Evolutionary conservation across 1,284 basidiomycete species (phyloP).

Genomic region (Ceratobasidium sp.): DNA sequence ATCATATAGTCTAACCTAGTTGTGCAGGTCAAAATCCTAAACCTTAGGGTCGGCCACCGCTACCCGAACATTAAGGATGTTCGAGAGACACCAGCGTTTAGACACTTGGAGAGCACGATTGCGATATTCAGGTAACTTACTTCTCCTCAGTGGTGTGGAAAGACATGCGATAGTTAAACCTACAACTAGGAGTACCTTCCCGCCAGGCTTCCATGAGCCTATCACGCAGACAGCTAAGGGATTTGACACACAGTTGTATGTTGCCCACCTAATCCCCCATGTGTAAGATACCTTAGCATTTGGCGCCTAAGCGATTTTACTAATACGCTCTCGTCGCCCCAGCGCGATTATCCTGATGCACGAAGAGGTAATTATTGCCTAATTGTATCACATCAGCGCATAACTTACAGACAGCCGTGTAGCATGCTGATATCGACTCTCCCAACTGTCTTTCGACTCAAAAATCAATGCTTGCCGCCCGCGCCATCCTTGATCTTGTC

Average conservation of each 20-base stretch:
- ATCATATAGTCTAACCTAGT: not conserved
- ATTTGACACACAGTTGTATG: constrained; percentile 44
- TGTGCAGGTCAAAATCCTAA: constrained; percentile 31
- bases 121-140: constrained; percentile 23
- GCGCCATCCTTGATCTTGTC: constrained; percentile 75
- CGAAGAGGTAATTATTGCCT: constrained; percentile 21
- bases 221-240: constrained; percentile 30
- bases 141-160: not conserved
- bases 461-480: constrained; percentile 73
- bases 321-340: not conserved
- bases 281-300: constrained; percentile 36
- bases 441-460: constrained; percentile 70
- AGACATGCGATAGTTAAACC: not conserved
- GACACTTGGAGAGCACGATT: constrained; percentile 41
- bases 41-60: constrained; percentile 29
- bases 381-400: not conserved
- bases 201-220: constrained; percentile 34
- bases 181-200: constrained; percentile 31
- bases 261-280: constrained; percentile 46
- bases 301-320: not conserved
- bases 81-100: constrained; percentile 40
- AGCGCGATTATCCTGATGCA: constrained; percentile 42
- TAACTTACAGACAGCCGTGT: not conserved
- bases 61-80: constrained; percentile 37
- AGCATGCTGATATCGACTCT: constrained; percentile 45